A percentile compares a stretch with the other conserved stretches of the same genome.
These are phyloP conservation scores for Fusarium papillatum DNA, from an alignment of 2,329 filamentous ascomycete species.

Conservation along the genomic window DNA sequence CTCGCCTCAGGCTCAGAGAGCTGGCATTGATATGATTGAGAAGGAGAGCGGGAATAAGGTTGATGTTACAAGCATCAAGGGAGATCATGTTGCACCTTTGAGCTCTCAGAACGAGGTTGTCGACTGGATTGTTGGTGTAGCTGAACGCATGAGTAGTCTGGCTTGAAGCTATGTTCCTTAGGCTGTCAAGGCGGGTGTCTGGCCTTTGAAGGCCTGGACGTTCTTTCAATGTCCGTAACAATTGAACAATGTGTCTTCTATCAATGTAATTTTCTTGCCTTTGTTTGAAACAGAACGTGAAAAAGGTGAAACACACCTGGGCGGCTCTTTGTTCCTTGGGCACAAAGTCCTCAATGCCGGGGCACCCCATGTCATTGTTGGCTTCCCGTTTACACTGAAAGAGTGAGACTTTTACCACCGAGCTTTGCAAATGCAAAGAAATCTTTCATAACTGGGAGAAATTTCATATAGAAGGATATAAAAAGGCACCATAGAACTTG, in stretches of 20 bases:
- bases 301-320: background rate
- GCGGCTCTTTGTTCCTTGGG: background rate
- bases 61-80: constrained; percentile 51
- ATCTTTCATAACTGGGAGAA: background rate
- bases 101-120: constrained; percentile 44
- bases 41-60: constrained; percentile 51
- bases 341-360: background rate
- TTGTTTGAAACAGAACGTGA: background rate
- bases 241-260: background rate
- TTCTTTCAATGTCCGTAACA: background rate
- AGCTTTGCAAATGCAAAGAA: background rate
- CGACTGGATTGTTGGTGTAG: constrained; percentile 13
- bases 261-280: too few species aligned
- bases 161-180: background rate
- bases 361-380: background rate
- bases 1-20: constrained; percentile 45
- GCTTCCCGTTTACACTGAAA: background rate
- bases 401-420: too few species aligned
- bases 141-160: background rate
- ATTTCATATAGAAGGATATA: background rate
- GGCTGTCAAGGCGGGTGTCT: background rate
- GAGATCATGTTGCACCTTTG: constrained; percentile 50
- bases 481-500: background rate
- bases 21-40: constrained; percentile 51
- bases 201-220: background rate